These are phyloP conservation scores for Skeletonema menzelii DNA, from an alignment of 108 stramenopile species.

Conservation along the genomic window DNA sequence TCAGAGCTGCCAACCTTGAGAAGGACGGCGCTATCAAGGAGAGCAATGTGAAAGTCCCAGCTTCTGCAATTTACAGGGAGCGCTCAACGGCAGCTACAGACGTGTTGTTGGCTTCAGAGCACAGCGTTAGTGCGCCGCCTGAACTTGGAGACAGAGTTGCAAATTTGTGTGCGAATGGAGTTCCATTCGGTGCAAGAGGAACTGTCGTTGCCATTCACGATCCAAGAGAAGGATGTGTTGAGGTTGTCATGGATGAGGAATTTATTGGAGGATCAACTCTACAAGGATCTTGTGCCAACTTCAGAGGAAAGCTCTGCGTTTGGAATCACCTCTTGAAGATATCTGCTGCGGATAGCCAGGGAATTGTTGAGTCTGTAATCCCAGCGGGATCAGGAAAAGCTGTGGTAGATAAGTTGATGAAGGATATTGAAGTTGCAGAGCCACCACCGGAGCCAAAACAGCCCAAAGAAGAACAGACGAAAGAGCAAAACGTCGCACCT, in stretches of 20 bases:
- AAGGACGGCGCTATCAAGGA: slow-evolving; percentile 81
- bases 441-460: slow-evolving; percentile 14
- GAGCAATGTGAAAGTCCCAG: slow-evolving; percentile 78
- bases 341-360: slow-evolving; percentile 65
- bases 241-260: slow-evolving; percentile 98
- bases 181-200: slow-evolving; percentile 96
- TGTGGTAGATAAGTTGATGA: slow-evolving; percentile 57
- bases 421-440: slow-evolving; percentile 48
- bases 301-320: slow-evolving; percentile 91
- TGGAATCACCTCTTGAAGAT: slow-evolving; percentile 90
- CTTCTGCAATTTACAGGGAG: slow-evolving; percentile 75
- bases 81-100: slow-evolving; percentile 76
- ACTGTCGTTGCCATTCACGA: slow-evolving; percentile 96
- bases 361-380: slow-evolving; percentile 71
- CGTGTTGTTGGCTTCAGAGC: slow-evolving; percentile 72
- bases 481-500: slow-evolving; percentile 7
- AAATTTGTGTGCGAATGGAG: slow-evolving; percentile 88
- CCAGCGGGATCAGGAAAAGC: slow-evolving; percentile 70
- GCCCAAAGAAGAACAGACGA: background rate
- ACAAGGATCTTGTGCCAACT: slow-evolving; percentile 94
- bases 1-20: slow-evolving; percentile 67
- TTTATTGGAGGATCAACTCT: slow-evolving; percentile 94
- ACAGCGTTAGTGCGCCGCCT: slow-evolving; percentile 76
- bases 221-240: slow-evolving; percentile 88
- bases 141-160: slow-evolving; percentile 92